phyloP scores from a whole-genome alignment of 1,284 basidiomycete species.

The Fomitopsis pinicola region DNA sequence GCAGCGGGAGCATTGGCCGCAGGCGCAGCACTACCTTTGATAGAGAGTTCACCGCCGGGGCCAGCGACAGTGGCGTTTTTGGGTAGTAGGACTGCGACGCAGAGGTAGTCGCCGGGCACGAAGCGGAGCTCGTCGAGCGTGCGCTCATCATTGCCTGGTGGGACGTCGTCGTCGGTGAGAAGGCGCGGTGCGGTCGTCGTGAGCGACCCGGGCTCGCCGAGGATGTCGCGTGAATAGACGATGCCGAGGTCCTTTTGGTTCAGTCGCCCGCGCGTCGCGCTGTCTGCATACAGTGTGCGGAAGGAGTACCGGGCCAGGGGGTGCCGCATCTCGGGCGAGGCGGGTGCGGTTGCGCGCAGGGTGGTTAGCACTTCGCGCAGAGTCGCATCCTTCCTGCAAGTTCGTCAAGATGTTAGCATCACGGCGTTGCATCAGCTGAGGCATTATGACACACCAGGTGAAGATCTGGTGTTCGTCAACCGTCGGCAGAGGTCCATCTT shows the following conservation, averaged over 20 bases:
- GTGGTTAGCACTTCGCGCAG: slow-evolving; percentile 71
- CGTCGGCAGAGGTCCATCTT: slow-evolving; percentile 67
- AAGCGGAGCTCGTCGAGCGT: slow-evolving; percentile 74
- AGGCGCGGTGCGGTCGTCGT: slow-evolving; percentile 53
- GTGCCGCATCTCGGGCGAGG: slow-evolving; percentile 65
- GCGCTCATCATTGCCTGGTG: slow-evolving; percentile 44
- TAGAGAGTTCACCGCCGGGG: slow-evolving; percentile 31
- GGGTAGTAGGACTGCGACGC: slow-evolving; percentile 65
- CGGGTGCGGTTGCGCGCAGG: slow-evolving; percentile 61
- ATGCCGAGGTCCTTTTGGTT: slow-evolving; percentile 72
- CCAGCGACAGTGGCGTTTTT: slow-evolving; percentile 54
- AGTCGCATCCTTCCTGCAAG: slow-evolving; percentile 70
- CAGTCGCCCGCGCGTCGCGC: slow-evolving; percentile 62
- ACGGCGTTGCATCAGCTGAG: background rate
- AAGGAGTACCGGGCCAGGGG: slow-evolving; percentile 76
- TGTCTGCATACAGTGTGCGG: slow-evolving; percentile 71
- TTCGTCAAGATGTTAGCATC: background rate
- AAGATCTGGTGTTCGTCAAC: slow-evolving; percentile 76
- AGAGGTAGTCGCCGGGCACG: slow-evolving; percentile 73
- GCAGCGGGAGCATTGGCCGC: slow-evolving; percentile 19
- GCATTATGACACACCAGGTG: slow-evolving; percentile 45
- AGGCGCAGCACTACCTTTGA: slow-evolving; percentile 39
- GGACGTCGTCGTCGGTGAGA: slow-evolving; percentile 44
- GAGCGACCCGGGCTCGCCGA: slow-evolving; percentile 67
- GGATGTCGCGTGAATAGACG: slow-evolving; percentile 75